phyloP scores from a whole-genome alignment of 2,329 filamentous ascomycete genomes.

The Neonectria faginata region DNA sequence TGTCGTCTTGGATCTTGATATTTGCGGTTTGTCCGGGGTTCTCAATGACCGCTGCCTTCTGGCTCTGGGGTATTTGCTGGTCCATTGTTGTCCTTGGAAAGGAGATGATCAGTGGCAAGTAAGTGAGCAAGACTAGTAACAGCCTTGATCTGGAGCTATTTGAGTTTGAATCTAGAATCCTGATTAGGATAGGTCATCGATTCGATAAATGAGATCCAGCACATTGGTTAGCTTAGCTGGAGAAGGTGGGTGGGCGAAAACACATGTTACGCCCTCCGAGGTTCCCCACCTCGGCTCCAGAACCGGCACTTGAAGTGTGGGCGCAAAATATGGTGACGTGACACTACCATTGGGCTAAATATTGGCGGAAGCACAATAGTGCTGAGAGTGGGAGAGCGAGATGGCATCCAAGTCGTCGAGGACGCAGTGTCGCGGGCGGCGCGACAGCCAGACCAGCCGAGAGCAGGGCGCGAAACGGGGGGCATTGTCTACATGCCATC shows the following conservation, averaged over 20 bases:
- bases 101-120: too few species aligned
- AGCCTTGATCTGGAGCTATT: not conserved
- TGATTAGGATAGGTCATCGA: not conserved
- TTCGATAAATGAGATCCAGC: not conserved
- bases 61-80: not conserved
- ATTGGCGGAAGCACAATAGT: not conserved
- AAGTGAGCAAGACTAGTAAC: too few species aligned
- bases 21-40: conserved; percentile 29
- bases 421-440: too few species aligned
- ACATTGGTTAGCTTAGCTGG: not conserved
- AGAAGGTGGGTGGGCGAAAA: too few species aligned
- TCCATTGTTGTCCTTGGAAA: not conserved
- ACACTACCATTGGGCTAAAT: not conserved
- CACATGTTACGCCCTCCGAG: not conserved
- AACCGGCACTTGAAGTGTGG: conserved; percentile 1
- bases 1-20: conserved; percentile 18
- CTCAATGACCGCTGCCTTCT: conserved; percentile 35
- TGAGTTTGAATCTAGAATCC: not conserved
- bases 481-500: too few species aligned
- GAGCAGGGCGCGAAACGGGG: too few species aligned
- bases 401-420: too few species aligned
- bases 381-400: too few species aligned
- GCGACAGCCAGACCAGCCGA: too few species aligned
- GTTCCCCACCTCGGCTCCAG: conserved; percentile 6
- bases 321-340: not conserved